These are phyloP conservation scores for Paraconiothyrium sp. DNA, from an alignment of 2,329 filamentous ascomycete species.

Conservation along the genomic window DNA sequence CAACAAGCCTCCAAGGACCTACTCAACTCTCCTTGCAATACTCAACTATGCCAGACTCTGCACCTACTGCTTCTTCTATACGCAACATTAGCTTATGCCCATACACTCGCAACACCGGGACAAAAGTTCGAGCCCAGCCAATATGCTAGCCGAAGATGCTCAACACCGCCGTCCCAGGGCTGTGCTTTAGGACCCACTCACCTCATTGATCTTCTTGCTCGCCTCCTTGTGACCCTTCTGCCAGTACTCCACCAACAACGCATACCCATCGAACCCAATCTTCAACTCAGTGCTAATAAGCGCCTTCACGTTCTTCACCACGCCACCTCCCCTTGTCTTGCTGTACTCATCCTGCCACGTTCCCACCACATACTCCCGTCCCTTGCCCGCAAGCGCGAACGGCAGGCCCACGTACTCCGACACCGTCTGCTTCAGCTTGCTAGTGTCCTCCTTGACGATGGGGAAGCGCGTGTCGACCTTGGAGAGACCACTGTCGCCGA, in stretches of 20 bases:
- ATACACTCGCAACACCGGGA: background rate
- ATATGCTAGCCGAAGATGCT: too few relatives aligned
- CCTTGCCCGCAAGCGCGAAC: slow-evolving; percentile 34
- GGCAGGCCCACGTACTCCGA: slow-evolving; percentile 39
- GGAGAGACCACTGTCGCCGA: slow-evolving; percentile 49
- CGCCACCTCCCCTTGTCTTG: slow-evolving; percentile 47
- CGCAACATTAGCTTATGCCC: background rate
- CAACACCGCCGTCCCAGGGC: too few relatives aligned
- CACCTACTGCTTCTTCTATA: slow-evolving; percentile 12
- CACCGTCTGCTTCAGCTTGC: slow-evolving; percentile 49
- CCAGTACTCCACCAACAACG: slow-evolving; percentile 42
- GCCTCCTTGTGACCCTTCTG: slow-evolving; percentile 45
- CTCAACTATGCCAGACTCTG: background rate
- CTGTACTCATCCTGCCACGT: slow-evolving; percentile 53
- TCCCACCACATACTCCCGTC: slow-evolving; percentile 46
- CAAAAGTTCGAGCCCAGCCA: background rate
- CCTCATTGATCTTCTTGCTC: slow-evolving; percentile 46
- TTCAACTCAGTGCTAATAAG: slow-evolving; percentile 52
- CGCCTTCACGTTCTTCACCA: slow-evolving; percentile 49
- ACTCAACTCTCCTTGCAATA: too few relatives aligned
- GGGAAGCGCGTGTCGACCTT: slow-evolving; percentile 51
- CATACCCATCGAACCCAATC: slow-evolving; percentile 46
- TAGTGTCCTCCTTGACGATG: slow-evolving; percentile 60
- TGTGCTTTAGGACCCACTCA: slow-evolving; percentile 20
- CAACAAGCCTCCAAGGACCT: background rate